phyloP scores from a whole-genome alignment of 1,284 basidiomycete species.

The Trichosporon inkin region DNA sequence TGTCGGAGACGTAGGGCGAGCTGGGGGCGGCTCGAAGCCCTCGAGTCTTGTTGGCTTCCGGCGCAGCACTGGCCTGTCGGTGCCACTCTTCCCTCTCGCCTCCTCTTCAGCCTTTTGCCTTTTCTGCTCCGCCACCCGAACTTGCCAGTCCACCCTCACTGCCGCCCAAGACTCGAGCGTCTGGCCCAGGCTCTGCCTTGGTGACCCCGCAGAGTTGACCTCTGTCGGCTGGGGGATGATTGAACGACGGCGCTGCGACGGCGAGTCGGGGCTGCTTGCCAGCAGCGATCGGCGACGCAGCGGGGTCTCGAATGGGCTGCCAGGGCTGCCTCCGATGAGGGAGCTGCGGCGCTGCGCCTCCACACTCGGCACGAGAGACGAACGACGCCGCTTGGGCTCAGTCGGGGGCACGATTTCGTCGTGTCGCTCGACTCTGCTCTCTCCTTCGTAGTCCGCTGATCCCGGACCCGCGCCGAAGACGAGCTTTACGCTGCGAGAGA shows the following conservation, averaged over 20 bases:
- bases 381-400: conserved; percentile 12
- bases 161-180: conserved; percentile 3
- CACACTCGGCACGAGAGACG: conserved; percentile 19
- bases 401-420: conserved; percentile 42
- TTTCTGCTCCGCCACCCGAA: not conserved
- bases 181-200: not conserved
- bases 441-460: conserved; percentile 3
- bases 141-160: not conserved
- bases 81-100: not conserved
- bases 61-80: not conserved
- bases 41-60: not conserved
- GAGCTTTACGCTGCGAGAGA: not conserved
- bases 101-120: not conserved
- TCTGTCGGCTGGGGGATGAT: not conserved
- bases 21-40: not conserved
- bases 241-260: not conserved
- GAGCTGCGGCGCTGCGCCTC: conserved; percentile 13
- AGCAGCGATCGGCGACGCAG: conserved; percentile 9
- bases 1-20: not conserved
- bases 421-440: conserved; percentile 3
- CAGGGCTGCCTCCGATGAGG: not conserved
- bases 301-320: not conserved
- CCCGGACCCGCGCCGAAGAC: conserved; percentile 1
- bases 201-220: not conserved
- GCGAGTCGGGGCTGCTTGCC: not conserved